A percentile compares a stretch with the other conserved stretches of the same genome.
phyloP scores from a whole-genome alignment of 2,329 filamentous ascomycete genomes.

The Penicillium sp. region DNA sequence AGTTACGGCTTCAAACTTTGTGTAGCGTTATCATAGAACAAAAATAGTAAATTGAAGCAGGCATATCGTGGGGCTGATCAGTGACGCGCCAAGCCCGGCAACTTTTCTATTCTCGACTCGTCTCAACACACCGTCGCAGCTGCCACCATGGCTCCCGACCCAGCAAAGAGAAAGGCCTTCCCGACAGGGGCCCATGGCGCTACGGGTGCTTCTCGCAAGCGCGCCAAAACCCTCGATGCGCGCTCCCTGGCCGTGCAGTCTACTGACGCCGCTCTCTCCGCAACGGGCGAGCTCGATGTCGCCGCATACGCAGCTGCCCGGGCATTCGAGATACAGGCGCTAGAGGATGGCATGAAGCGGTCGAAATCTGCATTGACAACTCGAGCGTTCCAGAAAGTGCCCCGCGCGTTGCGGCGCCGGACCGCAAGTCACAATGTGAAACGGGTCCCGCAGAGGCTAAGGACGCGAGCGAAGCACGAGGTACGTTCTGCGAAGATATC shows the following conservation, averaged over 20 bases:
- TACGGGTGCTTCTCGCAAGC: slow-evolving; percentile 38
- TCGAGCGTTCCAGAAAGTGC: slow-evolving; percentile 88
- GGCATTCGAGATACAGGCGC: slow-evolving; percentile 82
- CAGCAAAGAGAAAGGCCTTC: slow-evolving; percentile 35
- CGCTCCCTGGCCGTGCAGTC: slow-evolving; percentile 46
- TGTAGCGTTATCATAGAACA: neutral
- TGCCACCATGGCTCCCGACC: slow-evolving; percentile 33
- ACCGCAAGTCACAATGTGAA: slow-evolving; percentile 96
- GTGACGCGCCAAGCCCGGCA: slow-evolving; percentile 27
- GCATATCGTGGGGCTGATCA: slow-evolving; percentile 13
- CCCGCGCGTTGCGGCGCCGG: slow-evolving; percentile 75
- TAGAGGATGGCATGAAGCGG: slow-evolving; percentile 77
- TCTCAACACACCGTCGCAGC: slow-evolving; percentile 10
- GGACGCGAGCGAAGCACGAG: slow-evolving; percentile 65
- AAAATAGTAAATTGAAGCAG: neutral
- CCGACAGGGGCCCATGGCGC: slow-evolving; percentile 20
- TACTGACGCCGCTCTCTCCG: slow-evolving; percentile 50
- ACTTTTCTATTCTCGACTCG: slow-evolving; percentile 16
- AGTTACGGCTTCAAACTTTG: neutral
- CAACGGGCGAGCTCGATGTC: slow-evolving; percentile 77
- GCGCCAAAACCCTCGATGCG: slow-evolving; percentile 44
- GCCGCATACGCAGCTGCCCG: slow-evolving; percentile 79
- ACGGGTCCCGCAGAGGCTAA: slow-evolving; percentile 75
- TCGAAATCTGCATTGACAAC: slow-evolving; percentile 64
- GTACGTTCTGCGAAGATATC: slow-evolving; percentile 29